These are phyloP conservation scores for Chalciporus pseudorubinellus DNA, from an alignment of 768 basidiomycete species.

Conservation along the genomic window DNA sequence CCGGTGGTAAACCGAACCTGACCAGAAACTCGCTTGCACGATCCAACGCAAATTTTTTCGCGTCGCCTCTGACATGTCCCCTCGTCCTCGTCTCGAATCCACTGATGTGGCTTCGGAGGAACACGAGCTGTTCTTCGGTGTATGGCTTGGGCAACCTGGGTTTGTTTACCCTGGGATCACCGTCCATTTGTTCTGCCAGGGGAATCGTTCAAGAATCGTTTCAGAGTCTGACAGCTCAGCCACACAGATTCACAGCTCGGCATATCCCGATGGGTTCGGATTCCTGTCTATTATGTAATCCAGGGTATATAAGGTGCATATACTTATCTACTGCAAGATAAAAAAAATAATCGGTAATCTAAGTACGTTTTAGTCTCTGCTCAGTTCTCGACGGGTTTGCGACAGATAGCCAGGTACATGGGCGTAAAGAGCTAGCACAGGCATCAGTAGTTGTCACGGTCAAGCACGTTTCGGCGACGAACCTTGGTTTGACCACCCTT, in stretches of 20 bases:
- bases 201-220: background rate
- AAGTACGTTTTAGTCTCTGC: background rate
- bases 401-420: conserved; percentile 71
- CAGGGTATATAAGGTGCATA: background rate
- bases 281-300: conserved; percentile 14
- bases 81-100: conserved; percentile 61
- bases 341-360: background rate
- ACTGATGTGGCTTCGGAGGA: conserved; percentile 49
- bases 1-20: conserved; percentile 55
- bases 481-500: conserved; percentile 87
- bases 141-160: conserved; percentile 64
- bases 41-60: conserved; percentile 66
- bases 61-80: conserved; percentile 62
- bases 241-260: conserved; percentile 20
- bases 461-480: conserved; percentile 15
- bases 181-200: no score
- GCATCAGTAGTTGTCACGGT: no score
- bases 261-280: conserved; percentile 28
- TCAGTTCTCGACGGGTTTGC: conserved; percentile 42
- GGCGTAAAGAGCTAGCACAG: conserved; percentile 73
- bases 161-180: conserved; percentile 65
- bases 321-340: background rate
- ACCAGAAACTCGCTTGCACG: conserved; percentile 59
- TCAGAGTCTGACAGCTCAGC: conserved; percentile 10
- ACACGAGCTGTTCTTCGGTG: conserved; percentile 60